Evolutionary conservation across 1,284 basidiomycete genomes (phyloP).

Genomic region (Psilocybe mexicana): DNA sequence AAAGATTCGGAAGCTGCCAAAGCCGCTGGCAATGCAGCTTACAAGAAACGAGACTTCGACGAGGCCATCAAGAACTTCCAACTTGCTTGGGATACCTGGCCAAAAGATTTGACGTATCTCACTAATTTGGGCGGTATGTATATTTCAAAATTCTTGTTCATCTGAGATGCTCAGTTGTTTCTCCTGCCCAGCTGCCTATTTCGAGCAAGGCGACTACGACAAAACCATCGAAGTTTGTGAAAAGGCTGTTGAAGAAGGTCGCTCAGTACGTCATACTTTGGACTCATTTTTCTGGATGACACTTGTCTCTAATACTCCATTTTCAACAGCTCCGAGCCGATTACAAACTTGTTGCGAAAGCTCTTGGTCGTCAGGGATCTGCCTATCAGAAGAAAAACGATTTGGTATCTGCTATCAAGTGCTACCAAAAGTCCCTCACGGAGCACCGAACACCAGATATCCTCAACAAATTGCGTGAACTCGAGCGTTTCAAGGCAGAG

Average conservation of each 20-base stretch:
- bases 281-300: background rate
- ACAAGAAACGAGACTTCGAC: slow-evolving; percentile 84
- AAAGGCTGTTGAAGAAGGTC: slow-evolving; percentile 93
- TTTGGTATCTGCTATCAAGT: slow-evolving; percentile 80
- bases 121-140: slow-evolving; percentile 83
- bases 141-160: background rate
- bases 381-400: slow-evolving; percentile 87
- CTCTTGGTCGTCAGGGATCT: slow-evolving; percentile 87
- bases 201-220: slow-evolving; percentile 91
- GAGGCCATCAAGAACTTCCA: slow-evolving; percentile 73
- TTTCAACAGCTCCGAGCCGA: slow-evolving; percentile 67
- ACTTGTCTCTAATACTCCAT: slow-evolving; percentile 7
- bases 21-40: slow-evolving; percentile 77
- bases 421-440: slow-evolving; percentile 88
- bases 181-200: slow-evolving; percentile 75
- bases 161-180: slow-evolving; percentile 4
- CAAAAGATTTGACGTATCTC: slow-evolving; percentile 93
- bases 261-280: slow-evolving; percentile 48
- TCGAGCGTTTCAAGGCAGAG: slow-evolving; percentile 82
- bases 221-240: slow-evolving; percentile 91
- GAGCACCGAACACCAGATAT: slow-evolving; percentile 97
- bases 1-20: slow-evolving; percentile 79
- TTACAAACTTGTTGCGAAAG: slow-evolving; percentile 83
- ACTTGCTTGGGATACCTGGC: slow-evolving; percentile 92
- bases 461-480: slow-evolving; percentile 86